Evolutionary conservation across 1,284 basidiomycete species (phyloP).

Genomic region (Pseudozyma sp.): DNA sequence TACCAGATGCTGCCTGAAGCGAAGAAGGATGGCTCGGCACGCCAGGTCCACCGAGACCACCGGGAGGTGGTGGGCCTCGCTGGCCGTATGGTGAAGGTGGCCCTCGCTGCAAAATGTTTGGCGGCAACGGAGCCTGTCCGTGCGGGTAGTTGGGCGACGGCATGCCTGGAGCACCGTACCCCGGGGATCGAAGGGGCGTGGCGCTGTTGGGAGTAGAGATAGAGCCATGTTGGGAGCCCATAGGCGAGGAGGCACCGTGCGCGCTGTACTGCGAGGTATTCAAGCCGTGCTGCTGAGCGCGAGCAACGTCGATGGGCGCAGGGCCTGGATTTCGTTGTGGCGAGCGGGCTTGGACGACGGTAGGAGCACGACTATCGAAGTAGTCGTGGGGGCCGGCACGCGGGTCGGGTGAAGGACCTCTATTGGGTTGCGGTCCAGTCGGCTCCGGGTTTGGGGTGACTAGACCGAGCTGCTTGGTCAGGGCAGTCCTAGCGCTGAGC

Average conservation of each 20-base stretch:
- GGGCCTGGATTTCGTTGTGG: slow-evolving; percentile 21
- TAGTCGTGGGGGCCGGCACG: slow-evolving; percentile 20
- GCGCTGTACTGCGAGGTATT: not conserved
- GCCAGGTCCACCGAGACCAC: slow-evolving; percentile 10
- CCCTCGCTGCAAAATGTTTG: slow-evolving; percentile 43
- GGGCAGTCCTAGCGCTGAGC: slow-evolving; percentile 44
- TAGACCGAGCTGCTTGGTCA: slow-evolving; percentile 58
- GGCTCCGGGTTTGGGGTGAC: slow-evolving; percentile 25
- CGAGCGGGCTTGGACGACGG: slow-evolving; percentile 15
- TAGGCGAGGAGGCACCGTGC: slow-evolving; percentile 18
- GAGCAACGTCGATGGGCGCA: slow-evolving; percentile 35
- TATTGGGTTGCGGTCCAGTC: not conserved
- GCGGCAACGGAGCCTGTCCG: slow-evolving; percentile 15
- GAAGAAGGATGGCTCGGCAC: slow-evolving; percentile 20
- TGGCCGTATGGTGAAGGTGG: slow-evolving; percentile 33
- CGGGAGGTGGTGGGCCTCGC: slow-evolving; percentile 10
- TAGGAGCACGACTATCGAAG: slow-evolving; percentile 28
- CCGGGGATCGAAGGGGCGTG: slow-evolving; percentile 41
- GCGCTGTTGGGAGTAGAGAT: slow-evolving; percentile 32
- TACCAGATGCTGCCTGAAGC: slow-evolving; percentile 19
- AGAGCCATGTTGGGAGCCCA: slow-evolving; percentile 13
- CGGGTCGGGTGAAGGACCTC: slow-evolving; percentile 15
- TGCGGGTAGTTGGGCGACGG: slow-evolving; percentile 23
- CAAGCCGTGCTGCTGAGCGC: slow-evolving; percentile 34
- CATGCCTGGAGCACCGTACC: slow-evolving; percentile 21